Evolutionary conservation across 768 basidiomycete genomes (phyloP).

Genomic region (Fomitopsis serialis): DNA sequence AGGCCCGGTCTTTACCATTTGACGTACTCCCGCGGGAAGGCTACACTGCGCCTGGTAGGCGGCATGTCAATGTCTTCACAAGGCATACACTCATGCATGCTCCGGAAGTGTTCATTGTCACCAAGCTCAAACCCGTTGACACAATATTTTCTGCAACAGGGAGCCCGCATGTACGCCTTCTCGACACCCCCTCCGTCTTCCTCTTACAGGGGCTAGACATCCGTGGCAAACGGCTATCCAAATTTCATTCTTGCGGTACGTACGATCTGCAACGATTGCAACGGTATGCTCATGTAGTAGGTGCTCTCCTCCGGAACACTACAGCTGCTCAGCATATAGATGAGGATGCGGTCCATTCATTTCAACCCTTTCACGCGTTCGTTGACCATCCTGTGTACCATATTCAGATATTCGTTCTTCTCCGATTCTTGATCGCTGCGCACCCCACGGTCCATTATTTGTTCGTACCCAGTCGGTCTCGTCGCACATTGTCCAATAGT

Average conservation of each 20-base stretch:
- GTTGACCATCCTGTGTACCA: too few species aligned
- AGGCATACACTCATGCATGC: neutral
- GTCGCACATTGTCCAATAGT: too few species aligned
- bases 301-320: too few species aligned
- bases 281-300: too few species aligned
- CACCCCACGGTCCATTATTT: too few species aligned
- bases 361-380: too few species aligned
- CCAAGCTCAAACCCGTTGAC: conserved; percentile 48
- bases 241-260: neutral
- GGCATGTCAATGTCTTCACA: neutral
- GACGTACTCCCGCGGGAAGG: conserved; percentile 69
- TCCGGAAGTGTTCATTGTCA: conserved; percentile 4
- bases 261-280: neutral
- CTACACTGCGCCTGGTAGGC: conserved; percentile 78
- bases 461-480: too few species aligned
- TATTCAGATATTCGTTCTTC: too few species aligned
- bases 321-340: too few species aligned
- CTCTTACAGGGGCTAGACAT: neutral
- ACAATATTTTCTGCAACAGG: conserved; percentile 52
- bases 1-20: conserved; percentile 69
- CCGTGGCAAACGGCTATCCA: neutral
- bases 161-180: conserved; percentile 51
- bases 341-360: too few species aligned
- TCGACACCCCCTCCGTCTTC: conserved; percentile 23
- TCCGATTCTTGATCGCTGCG: too few species aligned